Evolutionary conservation across 106 monocot genomes (phyloP).

Genomic region (Dendrobium nobile): DNA sequence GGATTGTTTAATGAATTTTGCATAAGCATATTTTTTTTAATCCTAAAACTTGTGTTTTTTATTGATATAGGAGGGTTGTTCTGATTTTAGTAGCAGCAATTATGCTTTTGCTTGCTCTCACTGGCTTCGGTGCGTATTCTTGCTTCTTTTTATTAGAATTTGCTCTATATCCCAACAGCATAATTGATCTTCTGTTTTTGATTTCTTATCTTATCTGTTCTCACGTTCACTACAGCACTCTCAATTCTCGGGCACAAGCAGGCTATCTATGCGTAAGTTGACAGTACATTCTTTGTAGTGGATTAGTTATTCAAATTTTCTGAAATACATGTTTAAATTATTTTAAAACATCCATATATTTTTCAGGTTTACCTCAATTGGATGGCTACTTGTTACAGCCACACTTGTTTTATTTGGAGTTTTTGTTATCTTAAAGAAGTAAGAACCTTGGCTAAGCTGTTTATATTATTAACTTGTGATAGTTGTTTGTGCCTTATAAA

Average conservation of each 20-base stretch:
- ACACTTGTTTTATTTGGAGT: conserved; percentile 69
- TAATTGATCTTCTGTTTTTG: neutral
- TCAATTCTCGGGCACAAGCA: conserved; percentile 42
- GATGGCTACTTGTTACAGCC: conserved; percentile 73
- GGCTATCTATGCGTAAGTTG: conserved; percentile 69
- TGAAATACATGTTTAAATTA: neutral
- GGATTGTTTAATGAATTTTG: neutral
- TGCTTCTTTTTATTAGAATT: neutral
- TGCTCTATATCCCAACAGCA: neutral
- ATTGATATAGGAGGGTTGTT: conserved; percentile 31
- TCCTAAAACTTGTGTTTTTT: neutral
- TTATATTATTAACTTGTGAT: neutral
- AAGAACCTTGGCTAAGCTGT: conserved; percentile 9
- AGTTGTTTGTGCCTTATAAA: too few relatives aligned
- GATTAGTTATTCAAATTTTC: neutral
- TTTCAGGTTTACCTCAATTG: conserved; percentile 72
- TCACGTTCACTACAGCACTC: conserved; percentile 37
- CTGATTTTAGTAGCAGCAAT: conserved; percentile 54
- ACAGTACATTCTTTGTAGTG: neutral
- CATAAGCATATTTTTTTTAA: neutral
- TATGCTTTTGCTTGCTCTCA: conserved; percentile 60
- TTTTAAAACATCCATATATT: neutral
- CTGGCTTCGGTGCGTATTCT: conserved; percentile 72
- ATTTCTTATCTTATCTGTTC: neutral
- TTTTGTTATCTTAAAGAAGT: conserved; percentile 76